Evolutionary conservation across 2,329 filamentous ascomycete genomes (phyloP), one percentile per base, ranked within the genome.

Genomic region (Verticillium zaregamsianum): DNA sequence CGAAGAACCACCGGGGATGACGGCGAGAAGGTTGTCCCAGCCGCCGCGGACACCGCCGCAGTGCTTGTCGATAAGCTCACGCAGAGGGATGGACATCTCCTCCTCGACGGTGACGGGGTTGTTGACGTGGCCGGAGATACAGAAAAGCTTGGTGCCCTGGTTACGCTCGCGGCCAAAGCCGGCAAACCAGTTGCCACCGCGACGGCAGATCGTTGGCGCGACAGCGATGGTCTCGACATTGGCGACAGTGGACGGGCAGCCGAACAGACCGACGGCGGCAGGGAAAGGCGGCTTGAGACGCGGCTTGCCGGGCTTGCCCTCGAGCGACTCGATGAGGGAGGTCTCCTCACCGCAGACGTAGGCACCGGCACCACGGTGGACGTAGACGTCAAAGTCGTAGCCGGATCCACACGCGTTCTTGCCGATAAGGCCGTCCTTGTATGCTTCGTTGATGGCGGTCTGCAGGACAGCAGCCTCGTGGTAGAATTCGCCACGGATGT

Each of bases 281-380:
- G 95, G 95, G 86, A 99, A 99, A 58, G 95, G 95, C 28, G 95
- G 95, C 91, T 99, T 99, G 69, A 99, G 86, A 74, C 95, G 92
- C 64, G 95, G 95, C 86, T 99, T 99, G 78, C 95, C 95, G 55
- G 94, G 92, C 84, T 99, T 99, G 76, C 95, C 95, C 82, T 99
- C 95, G 64, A 99, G 85, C 33, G 95, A 98, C 79, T 99, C 95
- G 72, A 99, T 99, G 66, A 99, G 83, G 14, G 94, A 97, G 5
- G 95, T 99, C 80, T 99, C 95, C 80, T 99, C 95, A 70, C 95
- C 95, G 72, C 95, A 99, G 66, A 99, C 92, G 79, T 99, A 99
- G 66, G 95, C 95, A 74, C 95, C 95, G 80, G 92, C 96, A 73
- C 95, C 95, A 66, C 95, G 92, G 86, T 99, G 95, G 69, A 99